Base-by-base conservation (phyloP, 164 flowering plant genomes). In the Saururus chinensis region DNA sequence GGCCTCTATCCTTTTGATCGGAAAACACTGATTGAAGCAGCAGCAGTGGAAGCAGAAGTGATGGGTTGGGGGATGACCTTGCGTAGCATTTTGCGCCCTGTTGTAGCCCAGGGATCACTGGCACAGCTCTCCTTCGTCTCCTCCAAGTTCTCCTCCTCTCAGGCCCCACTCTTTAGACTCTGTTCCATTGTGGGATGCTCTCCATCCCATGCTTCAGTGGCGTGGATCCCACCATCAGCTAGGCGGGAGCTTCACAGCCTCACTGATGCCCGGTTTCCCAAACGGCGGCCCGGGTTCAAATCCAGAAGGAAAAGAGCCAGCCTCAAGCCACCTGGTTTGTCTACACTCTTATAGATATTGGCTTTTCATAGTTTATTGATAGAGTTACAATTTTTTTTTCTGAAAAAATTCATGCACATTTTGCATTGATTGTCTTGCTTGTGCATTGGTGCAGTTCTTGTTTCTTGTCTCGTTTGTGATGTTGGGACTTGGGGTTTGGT, bases 191-290 rank as follows among this genome's bases (percentile, higher is more conserved):
- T 24, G 4, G 58, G 37, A 17, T 12, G 35, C 17, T 4, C 30
- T 10, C 30, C 35, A 19, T 80, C 65, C 48, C 66, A 14, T 70
- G 69, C 14, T 60, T 70, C 7, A 49, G 30, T 19, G 17, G 49
- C 61, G 49, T 45, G 61, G 61, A 19, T 24, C 20, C 51, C 52
- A 37, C 21, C 23, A 13, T 48, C 22, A 7, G 30, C 21, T 19
- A 72, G 26, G 68, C 57, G 25, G 53, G 76, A 68, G 37, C 66
- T 84, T 59, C 83, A 87, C 60, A 82, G 82, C 68, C 77, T 92
- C 48, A 92, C 95, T 0, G 95, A 89, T 51, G 80, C 84, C 40
- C 84, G 96, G 42, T 73, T 70, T 57, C 95, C 96, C 3, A 89
- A 89, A 75, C 74, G 95, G 61, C 71, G 91, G 35, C 98, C 95